phyloP scores from a whole-genome alignment of 139 green algal species.

The Trebouxia sp. region DNA sequence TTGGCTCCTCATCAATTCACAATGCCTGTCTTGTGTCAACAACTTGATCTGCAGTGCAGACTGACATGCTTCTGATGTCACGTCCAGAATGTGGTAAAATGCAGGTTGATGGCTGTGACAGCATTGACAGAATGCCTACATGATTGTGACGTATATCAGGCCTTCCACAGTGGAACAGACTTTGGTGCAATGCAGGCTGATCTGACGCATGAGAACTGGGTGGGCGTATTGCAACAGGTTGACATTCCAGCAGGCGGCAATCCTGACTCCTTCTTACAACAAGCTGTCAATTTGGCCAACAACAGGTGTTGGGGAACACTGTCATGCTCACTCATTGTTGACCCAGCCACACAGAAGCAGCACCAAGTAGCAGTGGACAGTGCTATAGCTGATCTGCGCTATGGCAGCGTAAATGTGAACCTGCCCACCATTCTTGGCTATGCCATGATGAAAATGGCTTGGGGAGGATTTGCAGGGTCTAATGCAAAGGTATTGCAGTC shows the following conservation, averaged over 20 bases:
- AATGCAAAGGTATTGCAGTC: slow-evolving; percentile 33
- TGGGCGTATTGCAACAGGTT: slow-evolving; percentile 80
- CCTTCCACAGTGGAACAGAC: too few species aligned
- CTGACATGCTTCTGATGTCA: too few species aligned
- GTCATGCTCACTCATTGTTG: slow-evolving; percentile 54
- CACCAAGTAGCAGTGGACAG: not conserved
- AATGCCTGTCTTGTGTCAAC: too few species aligned
- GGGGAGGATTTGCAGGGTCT: slow-evolving; percentile 72
- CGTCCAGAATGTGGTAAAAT: too few species aligned
- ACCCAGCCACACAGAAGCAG: slow-evolving; percentile 33
- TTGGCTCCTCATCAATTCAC: too few species aligned
- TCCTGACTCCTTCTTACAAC: slow-evolving; percentile 54
- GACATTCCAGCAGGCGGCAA: slow-evolving; percentile 48
- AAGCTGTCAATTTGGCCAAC: slow-evolving; percentile 68
- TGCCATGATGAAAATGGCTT: slow-evolving; percentile 53
- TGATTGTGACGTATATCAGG: too few species aligned
- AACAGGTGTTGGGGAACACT: slow-evolving; percentile 71
- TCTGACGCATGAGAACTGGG: slow-evolving; percentile 74
- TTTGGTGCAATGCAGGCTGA: slow-evolving; percentile 42
- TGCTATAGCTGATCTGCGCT: slow-evolving; percentile 53
- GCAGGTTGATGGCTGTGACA: too few species aligned
- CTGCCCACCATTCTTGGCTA: slow-evolving; percentile 55
- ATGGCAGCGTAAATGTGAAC: slow-evolving; percentile 78
- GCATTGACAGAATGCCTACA: too few species aligned
- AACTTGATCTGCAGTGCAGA: too few species aligned